phyloP scores from a whole-genome alignment of 2,329 filamentous ascomycete species.

The Ascochyta koolunga region DNA sequence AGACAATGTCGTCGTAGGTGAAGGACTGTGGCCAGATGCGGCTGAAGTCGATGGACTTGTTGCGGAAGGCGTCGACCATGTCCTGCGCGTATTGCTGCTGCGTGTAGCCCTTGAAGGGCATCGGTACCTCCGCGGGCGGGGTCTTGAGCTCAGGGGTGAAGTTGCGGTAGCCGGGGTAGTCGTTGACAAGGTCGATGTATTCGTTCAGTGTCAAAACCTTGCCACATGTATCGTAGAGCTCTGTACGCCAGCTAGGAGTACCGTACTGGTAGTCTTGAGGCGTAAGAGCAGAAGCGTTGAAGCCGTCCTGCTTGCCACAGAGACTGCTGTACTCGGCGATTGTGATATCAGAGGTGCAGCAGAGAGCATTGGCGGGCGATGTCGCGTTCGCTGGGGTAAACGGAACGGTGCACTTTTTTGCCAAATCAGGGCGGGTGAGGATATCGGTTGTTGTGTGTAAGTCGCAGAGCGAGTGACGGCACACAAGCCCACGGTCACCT shows the following conservation, averaged over 20 bases:
- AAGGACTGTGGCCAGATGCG: slow-evolving; percentile 65
- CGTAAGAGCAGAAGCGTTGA: slow-evolving; percentile 67
- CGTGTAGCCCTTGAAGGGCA: slow-evolving; percentile 71
- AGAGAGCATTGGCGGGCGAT: slow-evolving; percentile 21
- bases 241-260: slow-evolving; percentile 65
- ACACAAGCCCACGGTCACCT: slow-evolving; percentile 68
- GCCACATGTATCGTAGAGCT: slow-evolving; percentile 67
- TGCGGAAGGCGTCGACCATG: slow-evolving; percentile 53
- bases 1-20: slow-evolving; percentile 64
- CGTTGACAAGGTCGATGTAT: slow-evolving; percentile 64
- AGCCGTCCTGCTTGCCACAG: slow-evolving; percentile 45
- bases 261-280: slow-evolving; percentile 61
- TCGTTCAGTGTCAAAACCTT: slow-evolving; percentile 63
- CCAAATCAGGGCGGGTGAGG: slow-evolving; percentile 65
- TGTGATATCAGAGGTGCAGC: slow-evolving; percentile 28
- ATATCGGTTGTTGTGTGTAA: slow-evolving; percentile 74
- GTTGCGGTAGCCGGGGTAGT: slow-evolving; percentile 58
- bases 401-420: slow-evolving; percentile 66
- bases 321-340: slow-evolving; percentile 24
- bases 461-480: slow-evolving; percentile 71
- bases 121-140: slow-evolving; percentile 60
- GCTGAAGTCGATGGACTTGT: slow-evolving; percentile 42
- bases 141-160: slow-evolving; percentile 72
- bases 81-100: slow-evolving; percentile 68
- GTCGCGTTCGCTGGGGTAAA: slow-evolving; percentile 60